Base-by-base conservation (phyloP, 1,139 yeast species). In the Scheffersomyces titani region DNA sequence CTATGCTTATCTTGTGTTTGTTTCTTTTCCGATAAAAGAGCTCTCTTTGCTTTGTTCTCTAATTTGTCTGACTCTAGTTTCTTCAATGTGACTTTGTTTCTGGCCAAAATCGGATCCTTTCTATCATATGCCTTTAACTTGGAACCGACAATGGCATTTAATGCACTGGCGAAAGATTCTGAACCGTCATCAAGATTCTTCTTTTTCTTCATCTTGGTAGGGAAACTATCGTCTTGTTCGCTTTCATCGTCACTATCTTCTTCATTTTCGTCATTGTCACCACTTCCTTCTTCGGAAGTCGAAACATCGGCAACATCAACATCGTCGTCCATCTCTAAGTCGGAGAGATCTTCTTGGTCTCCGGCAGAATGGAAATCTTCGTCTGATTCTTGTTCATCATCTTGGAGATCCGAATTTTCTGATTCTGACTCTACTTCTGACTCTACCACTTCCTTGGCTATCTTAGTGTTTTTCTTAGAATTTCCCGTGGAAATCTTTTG, bases 61-160 rank as follows among this genome's bases (percentile, higher is more conserved):
- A 94, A 76, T 69, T 89, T 90, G 55, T 91, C 92, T 21, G 88
- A 84, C 63, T 92, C 98, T 54, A 90, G 80, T 62, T 90, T 88
- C 72, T 88, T 88, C 55, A 90, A 73, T 0, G 86, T 78, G 57
- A 83, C 82, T 65, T 92, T 89, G 54, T 84, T 84, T 75, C 96
- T 86, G 18, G 93, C 93, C 72, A 94, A 81, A 57, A 94, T 92
- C 2, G 99, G 99, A 67, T 92, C 97, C 51, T 83, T 83, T 69
- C 98, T 82, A 68, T 90, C 92, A 66, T 92, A 89, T 0, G 97
- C 96, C 70, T 94, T 94, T 64, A 94, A 80, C 67, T 87, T 89
- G 2, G 98, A 91, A 7, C 90, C 90, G 54, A 94, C 76, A 66
- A 94, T 90, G 24, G 97, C 96, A 61, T 80, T 85, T 69, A 94